Base-by-base conservation (phyloP, 345 rosid species). In the Durio zibethinus region DNA sequence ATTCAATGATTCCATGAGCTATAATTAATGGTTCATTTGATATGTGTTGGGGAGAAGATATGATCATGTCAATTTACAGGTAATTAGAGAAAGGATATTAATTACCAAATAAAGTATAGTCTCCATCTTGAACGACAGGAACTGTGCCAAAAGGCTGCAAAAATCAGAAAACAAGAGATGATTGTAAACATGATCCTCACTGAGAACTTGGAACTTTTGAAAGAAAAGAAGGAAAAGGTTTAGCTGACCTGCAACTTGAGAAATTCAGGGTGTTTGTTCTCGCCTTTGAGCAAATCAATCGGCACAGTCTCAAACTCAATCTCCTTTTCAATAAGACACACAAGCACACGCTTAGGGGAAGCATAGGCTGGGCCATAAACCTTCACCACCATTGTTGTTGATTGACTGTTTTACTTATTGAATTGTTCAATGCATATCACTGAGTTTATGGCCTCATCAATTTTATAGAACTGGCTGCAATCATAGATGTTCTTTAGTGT, bases 101-200 rank as follows among this genome's bases (percentile, higher is more conserved):
- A 29, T 67, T 85, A 92, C 97, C 97, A 50, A 67, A 90, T 50
- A 92, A 76, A 66, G 85, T 88, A 75, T 78, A 88, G 78, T 92
- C 94, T 63, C 90, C 97, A 73, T 92, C 94, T 78, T 87, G 84
- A 80, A 89, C 80, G 11, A 88, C 86, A 52, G 93, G 97, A 68
- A 89, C 74, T 1, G 77, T 42, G 77, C 94, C 94, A 68, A 90
- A 92, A 79, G 97, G 97, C 97, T 92, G 84, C 33, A 76, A 7
- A 52, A 2, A 52, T 43, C 42, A 72, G n/a, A 48, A 33, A 27
- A 52, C 11, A 16, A 62, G 21, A 43, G 69, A 47, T 42, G 3
- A 1, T 10, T 4, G 18, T 4, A 50, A 20, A 52, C 21, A 50
- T 5, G 2, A 35, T 53, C 12, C 5, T 54, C 21, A 64, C 40